Conservation (phyloP, 2,329 filamentous ascomycete genomes). For the Leptoxyphium fumago region DNA sequence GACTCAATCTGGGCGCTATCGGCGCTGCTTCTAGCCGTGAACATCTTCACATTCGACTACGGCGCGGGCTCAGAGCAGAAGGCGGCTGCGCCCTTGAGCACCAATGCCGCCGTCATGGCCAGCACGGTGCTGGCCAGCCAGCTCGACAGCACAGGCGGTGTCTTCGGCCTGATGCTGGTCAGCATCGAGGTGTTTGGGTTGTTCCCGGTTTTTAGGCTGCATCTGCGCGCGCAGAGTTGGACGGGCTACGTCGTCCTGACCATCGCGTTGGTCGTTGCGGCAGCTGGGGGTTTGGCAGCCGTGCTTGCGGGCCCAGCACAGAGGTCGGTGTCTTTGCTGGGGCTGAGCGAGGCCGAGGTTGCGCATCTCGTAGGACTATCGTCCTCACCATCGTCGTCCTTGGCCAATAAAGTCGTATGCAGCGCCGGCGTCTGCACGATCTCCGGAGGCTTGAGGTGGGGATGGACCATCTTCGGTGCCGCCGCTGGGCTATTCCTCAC, state of each 20-base stretch:
- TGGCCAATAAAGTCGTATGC: not conserved
- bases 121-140: conserved; percentile 85
- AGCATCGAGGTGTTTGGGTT: conserved; percentile 94
- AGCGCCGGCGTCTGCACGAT: conserved; percentile 23
- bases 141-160: conserved; percentile 77
- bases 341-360: not conserved
- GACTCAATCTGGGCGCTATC: conserved; percentile 98
- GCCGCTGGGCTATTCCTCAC: conserved; percentile 61
- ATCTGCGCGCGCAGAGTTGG: conserved; percentile 71
- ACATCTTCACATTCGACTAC: conserved; percentile 98
- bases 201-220: conserved; percentile 91
- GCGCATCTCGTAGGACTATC: too few relatives aligned
- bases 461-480: conserved; percentile 53
- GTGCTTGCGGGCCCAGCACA: not conserved
- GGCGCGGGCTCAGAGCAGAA: conserved; percentile 50
- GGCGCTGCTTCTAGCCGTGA: conserved; percentile 82
- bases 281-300: conserved; percentile 58
- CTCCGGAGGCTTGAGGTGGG: conserved; percentile 38
- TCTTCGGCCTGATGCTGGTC: conserved; percentile 90
- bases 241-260: conserved; percentile 67
- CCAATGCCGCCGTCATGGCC: conserved; percentile 92
- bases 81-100: conserved; percentile 66
- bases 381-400: not conserved
- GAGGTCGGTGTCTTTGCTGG: not conserved
- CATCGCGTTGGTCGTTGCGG: conserved; percentile 58